phyloP scores from a whole-genome alignment of 805 yeast genomes.

The Suhomyces sp. region DNA sequence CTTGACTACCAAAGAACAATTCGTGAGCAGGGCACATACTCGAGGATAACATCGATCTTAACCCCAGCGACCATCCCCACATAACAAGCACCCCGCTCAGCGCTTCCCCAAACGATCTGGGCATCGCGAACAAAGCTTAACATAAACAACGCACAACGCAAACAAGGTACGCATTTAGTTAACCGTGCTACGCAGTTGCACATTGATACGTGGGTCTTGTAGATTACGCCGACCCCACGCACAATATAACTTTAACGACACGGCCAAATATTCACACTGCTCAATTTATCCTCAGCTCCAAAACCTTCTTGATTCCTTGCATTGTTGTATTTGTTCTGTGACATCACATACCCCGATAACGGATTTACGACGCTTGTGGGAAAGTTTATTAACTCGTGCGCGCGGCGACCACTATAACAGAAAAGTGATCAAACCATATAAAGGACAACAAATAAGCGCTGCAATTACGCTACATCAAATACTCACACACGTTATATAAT shows the following conservation, averaged over 20 bases:
- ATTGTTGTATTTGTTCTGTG: neutral
- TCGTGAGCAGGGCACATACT: neutral
- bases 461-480: neutral
- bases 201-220: neutral
- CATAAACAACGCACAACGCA: neutral
- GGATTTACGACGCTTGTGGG: neutral
- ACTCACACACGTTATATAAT: constrained; percentile 12
- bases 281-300: neutral
- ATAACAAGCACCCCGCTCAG: neutral
- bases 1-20: neutral
- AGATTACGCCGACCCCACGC: neutral
- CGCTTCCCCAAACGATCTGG: neutral
- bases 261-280: neutral
- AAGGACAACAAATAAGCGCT: neutral
- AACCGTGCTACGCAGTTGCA: neutral
- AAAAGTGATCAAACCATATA: neutral
- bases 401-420: neutral
- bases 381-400: neutral
- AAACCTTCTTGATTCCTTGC: neutral
- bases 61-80: neutral
- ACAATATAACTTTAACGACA: neutral
- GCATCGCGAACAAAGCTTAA: neutral
- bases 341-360: neutral
- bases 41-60: neutral
- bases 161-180: neutral